These are phyloP conservation scores for Umbelopsis isabellina DNA, from an alignment of 192 early-diverging fungal genomes.

Conservation along the genomic window DNA sequence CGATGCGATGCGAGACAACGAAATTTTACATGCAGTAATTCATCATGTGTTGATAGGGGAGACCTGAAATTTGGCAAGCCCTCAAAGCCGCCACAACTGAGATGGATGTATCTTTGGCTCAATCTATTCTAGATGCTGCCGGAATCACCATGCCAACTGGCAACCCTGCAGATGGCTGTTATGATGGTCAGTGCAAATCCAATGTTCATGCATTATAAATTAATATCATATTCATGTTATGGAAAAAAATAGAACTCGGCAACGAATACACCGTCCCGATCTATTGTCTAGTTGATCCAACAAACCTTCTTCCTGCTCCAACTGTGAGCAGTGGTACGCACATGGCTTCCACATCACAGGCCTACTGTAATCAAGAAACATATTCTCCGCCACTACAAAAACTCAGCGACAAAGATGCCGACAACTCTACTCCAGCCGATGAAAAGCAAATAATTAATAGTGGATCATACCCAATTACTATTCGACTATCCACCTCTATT, in stretches of 20 bases:
- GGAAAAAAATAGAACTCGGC: constrained; percentile 51
- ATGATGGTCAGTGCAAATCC: constrained; percentile 52
- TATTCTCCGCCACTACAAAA: constrained; percentile 5
- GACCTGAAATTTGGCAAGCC: constrained; percentile 79
- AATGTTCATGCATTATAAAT: background rate
- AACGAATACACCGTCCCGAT: constrained; percentile 69
- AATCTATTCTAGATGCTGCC: constrained; percentile 67
- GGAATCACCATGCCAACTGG: constrained; percentile 74
- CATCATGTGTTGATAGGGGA: constrained; percentile 46
- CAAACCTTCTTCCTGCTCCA: constrained; percentile 47
- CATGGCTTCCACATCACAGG: constrained; percentile 23
- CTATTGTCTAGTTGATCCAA: constrained; percentile 65
- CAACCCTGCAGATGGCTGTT: constrained; percentile 72
- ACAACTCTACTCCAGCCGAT: background rate
- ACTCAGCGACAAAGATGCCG: background rate
- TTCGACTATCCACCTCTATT: constrained; percentile 41
- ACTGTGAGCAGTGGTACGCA: background rate
- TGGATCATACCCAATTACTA: constrained; percentile 25
- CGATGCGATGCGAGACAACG: background rate
- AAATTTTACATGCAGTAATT: background rate
- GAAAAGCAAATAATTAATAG: constrained; percentile 4
- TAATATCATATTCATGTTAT: background rate
- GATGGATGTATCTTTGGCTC: constrained; percentile 53
- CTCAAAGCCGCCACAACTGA: constrained; percentile 62
- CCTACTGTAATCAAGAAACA: background rate